These are phyloP conservation scores for Aspergillus floridensis DNA, from an alignment of 2,329 filamentous ascomycete species.

Conservation along the genomic window DNA sequence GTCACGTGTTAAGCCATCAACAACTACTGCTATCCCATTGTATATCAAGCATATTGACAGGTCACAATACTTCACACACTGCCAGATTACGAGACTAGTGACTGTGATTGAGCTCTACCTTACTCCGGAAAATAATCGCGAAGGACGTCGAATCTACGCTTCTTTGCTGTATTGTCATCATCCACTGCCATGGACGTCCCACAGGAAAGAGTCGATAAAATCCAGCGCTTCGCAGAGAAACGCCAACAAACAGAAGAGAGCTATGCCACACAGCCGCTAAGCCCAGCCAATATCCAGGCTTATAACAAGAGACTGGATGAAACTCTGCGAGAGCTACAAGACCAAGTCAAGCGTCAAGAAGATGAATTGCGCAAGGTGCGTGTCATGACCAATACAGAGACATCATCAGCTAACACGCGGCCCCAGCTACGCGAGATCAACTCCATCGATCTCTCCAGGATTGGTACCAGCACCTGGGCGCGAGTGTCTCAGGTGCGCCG, in stretches of 20 bases:
- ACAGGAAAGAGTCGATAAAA: conserved; percentile 32
- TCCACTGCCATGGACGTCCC: conserved; percentile 29
- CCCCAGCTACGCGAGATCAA: conserved; percentile 34
- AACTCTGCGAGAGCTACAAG: conserved; percentile 66
- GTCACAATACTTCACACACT: background rate
- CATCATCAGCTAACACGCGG: conserved; percentile 14
- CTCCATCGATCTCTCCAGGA: conserved; percentile 30
- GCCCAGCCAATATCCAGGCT: conserved; percentile 27
- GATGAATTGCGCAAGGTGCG: conserved; percentile 47
- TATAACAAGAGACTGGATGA: conserved; percentile 54
- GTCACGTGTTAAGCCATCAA: conserved; percentile 15
- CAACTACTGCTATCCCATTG: background rate
- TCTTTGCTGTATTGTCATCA: background rate
- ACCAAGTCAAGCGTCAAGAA: conserved; percentile 49
- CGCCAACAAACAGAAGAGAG: conserved; percentile 36
- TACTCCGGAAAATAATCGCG: background rate
- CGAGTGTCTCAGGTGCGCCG: conserved; percentile 49
- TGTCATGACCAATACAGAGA: background rate
- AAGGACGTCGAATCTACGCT: background rate
- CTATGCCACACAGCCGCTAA: conserved; percentile 28
- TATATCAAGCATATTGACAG: background rate
- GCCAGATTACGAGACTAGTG: background rate
- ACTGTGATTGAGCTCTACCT: background rate
- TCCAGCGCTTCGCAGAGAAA: conserved; percentile 35
- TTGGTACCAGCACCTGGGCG: conserved; percentile 26